Percentiles rank a stretch among this genome's conserved stretches.
Conservation (phyloP, 305 asterid genomes). For the Solanum hybrid region DNA sequence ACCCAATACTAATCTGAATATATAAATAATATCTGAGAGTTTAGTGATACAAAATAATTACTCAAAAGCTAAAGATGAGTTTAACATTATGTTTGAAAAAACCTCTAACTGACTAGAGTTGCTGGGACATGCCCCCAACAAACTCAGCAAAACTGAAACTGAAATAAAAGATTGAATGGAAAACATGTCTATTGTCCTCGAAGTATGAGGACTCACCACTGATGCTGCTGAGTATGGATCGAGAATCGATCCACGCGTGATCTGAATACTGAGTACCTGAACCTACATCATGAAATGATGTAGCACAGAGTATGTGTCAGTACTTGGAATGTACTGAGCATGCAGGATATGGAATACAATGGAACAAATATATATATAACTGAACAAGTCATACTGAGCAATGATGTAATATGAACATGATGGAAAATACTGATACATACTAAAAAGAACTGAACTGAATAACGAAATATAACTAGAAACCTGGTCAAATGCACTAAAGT, state of each 20-base stretch:
- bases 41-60: not conserved
- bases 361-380: too few species aligned
- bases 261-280: not conserved
- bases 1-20: not conserved
- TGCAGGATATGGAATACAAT: not conserved
- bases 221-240: not conserved
- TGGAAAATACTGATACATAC: not conserved
- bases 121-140: not conserved
- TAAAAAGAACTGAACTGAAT: not conserved
- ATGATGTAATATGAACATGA: not conserved
- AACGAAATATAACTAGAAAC: not conserved
- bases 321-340: not conserved
- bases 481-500: not conserved
- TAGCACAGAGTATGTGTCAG: not conserved
- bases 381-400: not conserved
- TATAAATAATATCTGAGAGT: not conserved
- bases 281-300: not conserved
- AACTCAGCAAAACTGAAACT: not conserved
- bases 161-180: not conserved
- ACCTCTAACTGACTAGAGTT: not conserved
- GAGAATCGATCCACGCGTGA: not conserved
- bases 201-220: not conserved
- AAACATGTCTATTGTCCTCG: too few species aligned
- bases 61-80: not conserved
- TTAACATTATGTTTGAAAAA: not conserved